Evolutionary conservation across 2,329 filamentous ascomycete species (phyloP).

Genomic region (Neophaeococcomyces mojaviensis): DNA sequence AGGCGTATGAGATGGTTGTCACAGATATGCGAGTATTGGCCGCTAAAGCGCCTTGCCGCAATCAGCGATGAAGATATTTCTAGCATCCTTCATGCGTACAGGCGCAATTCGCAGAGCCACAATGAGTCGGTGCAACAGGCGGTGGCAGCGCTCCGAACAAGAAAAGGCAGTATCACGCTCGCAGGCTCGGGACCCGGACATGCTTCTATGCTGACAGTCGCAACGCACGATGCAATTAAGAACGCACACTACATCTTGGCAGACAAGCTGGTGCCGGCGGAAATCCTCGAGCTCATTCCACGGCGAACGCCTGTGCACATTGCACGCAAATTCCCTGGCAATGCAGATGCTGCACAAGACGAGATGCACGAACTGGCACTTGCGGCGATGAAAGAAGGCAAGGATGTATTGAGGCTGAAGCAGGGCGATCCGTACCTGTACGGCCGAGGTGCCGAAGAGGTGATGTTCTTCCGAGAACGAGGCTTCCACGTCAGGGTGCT

Average conservation of each 20-base stretch:
- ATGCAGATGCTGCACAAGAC: slow-evolving; percentile 86
- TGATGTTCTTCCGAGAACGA: slow-evolving; percentile 67
- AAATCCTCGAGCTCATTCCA: slow-evolving; percentile 81
- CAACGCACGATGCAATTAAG: slow-evolving; percentile 41
- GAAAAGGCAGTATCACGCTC: slow-evolving; percentile 67
- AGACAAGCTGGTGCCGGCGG: slow-evolving; percentile 57
- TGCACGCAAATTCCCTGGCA: slow-evolving; percentile 93
- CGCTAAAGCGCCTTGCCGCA: slow-evolving; percentile 68
- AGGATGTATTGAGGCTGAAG: slow-evolving; percentile 81
- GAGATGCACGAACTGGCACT: slow-evolving; percentile 77
- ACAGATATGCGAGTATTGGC: slow-evolving; percentile 99
- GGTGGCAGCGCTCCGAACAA: slow-evolving; percentile 14
- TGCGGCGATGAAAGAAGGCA: slow-evolving; percentile 59
- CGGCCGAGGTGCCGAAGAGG: slow-evolving; percentile 88
- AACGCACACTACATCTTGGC: slow-evolving; percentile 43
- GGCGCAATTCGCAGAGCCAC: slow-evolving; percentile 25
- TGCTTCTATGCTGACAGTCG: slow-evolving; percentile 77
- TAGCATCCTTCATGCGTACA: slow-evolving; percentile 65
- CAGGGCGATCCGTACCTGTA: slow-evolving; percentile 97
- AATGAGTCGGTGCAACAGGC: neutral
- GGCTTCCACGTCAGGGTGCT: slow-evolving; percentile 68
- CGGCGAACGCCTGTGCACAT: slow-evolving; percentile 84
- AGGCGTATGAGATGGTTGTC: slow-evolving; percentile 85
- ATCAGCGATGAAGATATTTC: slow-evolving; percentile 76
- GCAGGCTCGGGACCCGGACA: slow-evolving; percentile 90